A percentile compares a stretch with the other conserved stretches of the same genome.
phyloP scores from a whole-genome alignment of 306 rosid species.

The Quercus aquifolioides region DNA sequence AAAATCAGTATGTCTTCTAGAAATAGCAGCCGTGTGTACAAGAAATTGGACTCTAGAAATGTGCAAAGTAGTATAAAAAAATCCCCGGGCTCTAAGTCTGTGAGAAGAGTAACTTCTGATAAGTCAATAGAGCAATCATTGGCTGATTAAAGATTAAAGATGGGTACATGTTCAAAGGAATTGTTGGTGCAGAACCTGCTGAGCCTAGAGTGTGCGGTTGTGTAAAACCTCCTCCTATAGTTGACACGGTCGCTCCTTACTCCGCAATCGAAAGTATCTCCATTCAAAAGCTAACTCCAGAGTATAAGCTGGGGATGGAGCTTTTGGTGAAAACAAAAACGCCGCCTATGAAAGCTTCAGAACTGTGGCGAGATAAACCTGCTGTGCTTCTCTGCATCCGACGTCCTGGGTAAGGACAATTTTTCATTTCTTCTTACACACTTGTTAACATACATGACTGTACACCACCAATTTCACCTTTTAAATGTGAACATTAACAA shows the following conservation, averaged over 20 bases:
- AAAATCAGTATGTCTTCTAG: slow-evolving; percentile 28
- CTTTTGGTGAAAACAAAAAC: slow-evolving; percentile 67
- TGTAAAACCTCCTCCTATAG: slow-evolving; percentile 55
- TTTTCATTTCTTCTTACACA: too few relatives aligned
- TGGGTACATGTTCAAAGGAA: slow-evolving; percentile 78
- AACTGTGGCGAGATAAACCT: slow-evolving; percentile 67
- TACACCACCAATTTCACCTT: too few relatives aligned
- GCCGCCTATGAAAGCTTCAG: slow-evolving; percentile 82
- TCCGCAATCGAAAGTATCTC: slow-evolving; percentile 58
- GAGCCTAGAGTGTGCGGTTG: slow-evolving; percentile 76
- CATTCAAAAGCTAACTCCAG: slow-evolving; percentile 73
- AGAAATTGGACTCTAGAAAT: slow-evolving; percentile 21
- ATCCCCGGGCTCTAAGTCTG: background rate
- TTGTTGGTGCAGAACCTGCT: slow-evolving; percentile 64
- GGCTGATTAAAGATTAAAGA: slow-evolving; percentile 54
- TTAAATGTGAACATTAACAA: too few relatives aligned
- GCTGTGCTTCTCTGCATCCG: slow-evolving; percentile 76
- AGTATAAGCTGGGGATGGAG: slow-evolving; percentile 82
- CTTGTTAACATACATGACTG: too few relatives aligned
- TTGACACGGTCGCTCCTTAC: slow-evolving; percentile 66
- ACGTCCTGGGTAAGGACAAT: slow-evolving; percentile 34
- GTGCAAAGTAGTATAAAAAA: slow-evolving; percentile 3
- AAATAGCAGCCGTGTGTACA: background rate
- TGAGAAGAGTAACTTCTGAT: slow-evolving; percentile 29
- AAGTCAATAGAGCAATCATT: slow-evolving; percentile 50